phyloP scores from a whole-genome alignment of 164 flowering plant genomes.

The Tetracentron sinense region DNA sequence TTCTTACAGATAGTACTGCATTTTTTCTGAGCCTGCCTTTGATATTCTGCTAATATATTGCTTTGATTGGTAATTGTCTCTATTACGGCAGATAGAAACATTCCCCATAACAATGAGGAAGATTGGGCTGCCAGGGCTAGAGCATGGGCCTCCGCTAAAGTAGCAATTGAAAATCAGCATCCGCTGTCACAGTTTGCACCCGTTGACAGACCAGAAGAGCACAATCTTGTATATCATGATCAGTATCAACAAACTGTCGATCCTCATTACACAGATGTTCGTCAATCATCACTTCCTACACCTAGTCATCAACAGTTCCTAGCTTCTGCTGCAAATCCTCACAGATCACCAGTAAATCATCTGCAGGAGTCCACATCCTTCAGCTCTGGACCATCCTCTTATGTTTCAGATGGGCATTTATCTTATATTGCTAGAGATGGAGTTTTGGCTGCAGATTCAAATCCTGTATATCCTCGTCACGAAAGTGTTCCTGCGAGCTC shows the following conservation, averaged over 20 bases:
- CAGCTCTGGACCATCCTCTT: slow-evolving; percentile 34
- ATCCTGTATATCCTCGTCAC: slow-evolving; percentile 36
- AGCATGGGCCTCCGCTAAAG: slow-evolving; percentile 87
- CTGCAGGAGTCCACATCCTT: slow-evolving; percentile 33
- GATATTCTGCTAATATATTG: no score
- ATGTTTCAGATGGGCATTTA: slow-evolving; percentile 39
- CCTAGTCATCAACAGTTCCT: slow-evolving; percentile 53
- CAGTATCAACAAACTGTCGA: slow-evolving; percentile 45
- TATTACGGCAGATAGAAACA: slow-evolving; percentile 17
- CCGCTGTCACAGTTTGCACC: slow-evolving; percentile 40
- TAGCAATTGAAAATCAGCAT: slow-evolving; percentile 63
- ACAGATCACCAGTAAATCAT: slow-evolving; percentile 29
- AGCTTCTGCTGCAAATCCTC: slow-evolving; percentile 29
- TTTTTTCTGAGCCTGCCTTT: no score
- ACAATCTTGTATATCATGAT: slow-evolving; percentile 41
- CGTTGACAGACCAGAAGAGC: slow-evolving; percentile 44
- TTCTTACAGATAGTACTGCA: no score
- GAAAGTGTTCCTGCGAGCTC: slow-evolving; percentile 40
- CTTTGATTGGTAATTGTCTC: background rate
- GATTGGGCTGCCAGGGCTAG: slow-evolving; percentile 95
- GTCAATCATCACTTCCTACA: slow-evolving; percentile 34
- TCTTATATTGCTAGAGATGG: slow-evolving; percentile 46
- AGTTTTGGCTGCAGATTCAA: slow-evolving; percentile 36
- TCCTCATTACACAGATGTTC: slow-evolving; percentile 43
- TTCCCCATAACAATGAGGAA: slow-evolving; percentile 62